Evolutionary conservation across 805 yeast genomes (phyloP).

Genomic region (Metschnikowia colocasiae): DNA sequence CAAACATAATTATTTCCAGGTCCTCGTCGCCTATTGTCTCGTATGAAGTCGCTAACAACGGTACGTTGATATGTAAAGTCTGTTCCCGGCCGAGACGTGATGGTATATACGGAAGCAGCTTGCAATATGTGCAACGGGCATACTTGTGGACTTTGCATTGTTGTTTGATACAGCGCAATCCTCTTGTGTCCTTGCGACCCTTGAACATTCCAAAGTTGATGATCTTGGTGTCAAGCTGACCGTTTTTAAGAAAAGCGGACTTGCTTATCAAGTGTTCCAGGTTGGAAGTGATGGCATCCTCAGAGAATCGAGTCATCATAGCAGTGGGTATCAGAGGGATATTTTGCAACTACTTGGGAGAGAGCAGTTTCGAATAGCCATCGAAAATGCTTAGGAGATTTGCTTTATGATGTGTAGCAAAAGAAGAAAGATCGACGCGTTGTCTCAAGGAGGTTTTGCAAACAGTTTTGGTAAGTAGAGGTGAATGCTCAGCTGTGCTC

Average conservation of each 20-base stretch:
- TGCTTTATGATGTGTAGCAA: conserved; percentile 1
- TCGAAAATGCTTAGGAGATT: neutral
- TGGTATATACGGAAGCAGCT: conserved; percentile 16
- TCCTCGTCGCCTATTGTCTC: neutral
- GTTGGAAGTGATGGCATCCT: neutral
- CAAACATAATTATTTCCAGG: neutral
- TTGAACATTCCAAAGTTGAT: conserved; percentile 20
- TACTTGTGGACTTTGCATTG: conserved; percentile 11
- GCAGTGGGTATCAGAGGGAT: neutral
- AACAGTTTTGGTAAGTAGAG: neutral
- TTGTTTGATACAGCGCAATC: conserved; percentile 17
- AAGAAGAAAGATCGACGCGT: neutral
- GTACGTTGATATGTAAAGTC: neutral
- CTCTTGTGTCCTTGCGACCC: conserved; percentile 21
- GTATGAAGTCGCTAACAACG: neutral
- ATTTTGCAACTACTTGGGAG: neutral
- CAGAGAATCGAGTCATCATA: neutral
- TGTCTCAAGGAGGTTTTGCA: neutral
- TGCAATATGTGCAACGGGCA: conserved; percentile 15
- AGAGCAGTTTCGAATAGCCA: conserved; percentile 1
- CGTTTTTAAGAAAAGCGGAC: neutral
- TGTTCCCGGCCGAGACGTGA: conserved; percentile 9
- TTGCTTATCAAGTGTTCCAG: neutral
- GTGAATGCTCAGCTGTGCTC: conserved; percentile 1
- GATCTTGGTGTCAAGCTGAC: neutral